Base-by-base conservation (phyloP, 805 yeast genomes). In the Zygosaccharomyces bailii region DNA sequence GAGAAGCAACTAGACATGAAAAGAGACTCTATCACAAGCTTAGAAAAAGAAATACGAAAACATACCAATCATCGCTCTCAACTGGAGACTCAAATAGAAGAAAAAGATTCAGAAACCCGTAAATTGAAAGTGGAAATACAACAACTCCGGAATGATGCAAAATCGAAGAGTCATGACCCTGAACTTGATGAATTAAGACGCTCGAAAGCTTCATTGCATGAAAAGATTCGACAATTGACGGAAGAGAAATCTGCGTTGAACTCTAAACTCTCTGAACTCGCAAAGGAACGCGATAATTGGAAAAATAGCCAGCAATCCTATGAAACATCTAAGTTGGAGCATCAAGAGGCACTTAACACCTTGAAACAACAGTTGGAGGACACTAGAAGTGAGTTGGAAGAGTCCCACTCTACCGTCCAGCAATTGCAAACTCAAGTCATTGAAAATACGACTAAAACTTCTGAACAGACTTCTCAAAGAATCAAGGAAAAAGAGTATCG, bases 341-440 rank as follows among this genome's bases (percentile, higher is more conserved):
- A 41, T 14, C 32, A 13, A n/a, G 20, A 19, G 5, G 46, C 30
- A 11, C 18, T 31, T 4, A 30, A 31, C 3, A n/a, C 27, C 14
- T 23, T 38, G 34, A 34, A 31, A 33, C 42, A 37, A 10, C 49
- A 50, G 35, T 35, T 52, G 14, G 42, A 39, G 19, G 13, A 24
- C 10, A 29, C 42, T 4, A 48, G 27, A 23, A 17, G 24, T 16
- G 44, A 30, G 29, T 31, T 49, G 34, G 43, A 45, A 24, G 45
- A 42, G 25, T 38, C 49, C 7, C 35, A 39, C 7, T 33, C 34
- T 18, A 33, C 37, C 9, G 44, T 47, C 5, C 39, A 49, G 18
- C 39, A 44, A 10, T 35, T 56, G 24, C 55, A 50, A 44, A 50
- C 37, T n/a, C 57, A 50, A 35, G 42, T 56, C 23, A 46, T 55